Percentiles rank a stretch among this genome's conserved stretches.
Conservation (phyloP, 2,329 filamentous ascomycete species). For the Trichoderma cornu-damae region DNA sequence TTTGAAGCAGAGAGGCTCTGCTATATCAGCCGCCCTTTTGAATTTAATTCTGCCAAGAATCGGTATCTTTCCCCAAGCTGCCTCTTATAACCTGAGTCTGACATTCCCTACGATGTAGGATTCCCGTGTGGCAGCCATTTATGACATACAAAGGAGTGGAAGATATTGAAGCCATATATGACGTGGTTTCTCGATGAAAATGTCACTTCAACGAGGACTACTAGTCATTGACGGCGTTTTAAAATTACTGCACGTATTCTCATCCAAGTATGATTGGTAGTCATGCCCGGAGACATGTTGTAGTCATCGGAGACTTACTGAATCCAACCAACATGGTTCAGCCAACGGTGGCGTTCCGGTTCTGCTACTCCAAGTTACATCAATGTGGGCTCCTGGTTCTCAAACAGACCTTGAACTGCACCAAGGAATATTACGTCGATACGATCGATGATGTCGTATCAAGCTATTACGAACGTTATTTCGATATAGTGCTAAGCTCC, state of each 20-base stretch:
- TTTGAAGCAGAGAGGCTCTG: not conserved
- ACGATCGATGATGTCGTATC: not conserved
- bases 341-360: not conserved
- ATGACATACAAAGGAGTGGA: not conserved
- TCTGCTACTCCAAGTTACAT: not conserved
- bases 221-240: not conserved
- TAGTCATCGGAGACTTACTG: not conserved
- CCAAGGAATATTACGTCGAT: not conserved
- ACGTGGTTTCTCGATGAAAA: not conserved
- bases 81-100: not conserved
- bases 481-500: not conserved
- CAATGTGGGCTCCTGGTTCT: not conserved
- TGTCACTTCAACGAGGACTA: not conserved
- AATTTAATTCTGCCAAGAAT: not conserved
- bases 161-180: not conserved
- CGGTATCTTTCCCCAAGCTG: not conserved
- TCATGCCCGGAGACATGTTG: not conserved
- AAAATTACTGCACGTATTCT: not conserved
- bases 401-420: not conserved
- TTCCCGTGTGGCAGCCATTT: not conserved
- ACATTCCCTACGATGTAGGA: not conserved
- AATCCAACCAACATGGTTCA: not conserved
- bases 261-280: not conserved
- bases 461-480: not conserved
- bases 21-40: not conserved